Percentiles rank a stretch among this genome's conserved stretches.
These are phyloP conservation scores for Beta macrorhiza DNA, from an alignment of 179 eudicot species.

Conservation along the genomic window DNA sequence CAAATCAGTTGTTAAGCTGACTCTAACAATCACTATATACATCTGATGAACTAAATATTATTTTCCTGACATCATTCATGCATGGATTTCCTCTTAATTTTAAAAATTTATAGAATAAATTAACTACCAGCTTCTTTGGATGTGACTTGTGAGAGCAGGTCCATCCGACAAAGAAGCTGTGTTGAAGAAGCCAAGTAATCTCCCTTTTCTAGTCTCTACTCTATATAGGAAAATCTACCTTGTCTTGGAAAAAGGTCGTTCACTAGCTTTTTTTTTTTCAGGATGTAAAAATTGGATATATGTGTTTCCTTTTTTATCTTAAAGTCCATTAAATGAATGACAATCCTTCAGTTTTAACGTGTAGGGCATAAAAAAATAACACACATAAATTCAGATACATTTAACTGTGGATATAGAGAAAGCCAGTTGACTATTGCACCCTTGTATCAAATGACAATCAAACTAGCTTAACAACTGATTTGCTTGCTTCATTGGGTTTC, in stretches of 20 bases:
- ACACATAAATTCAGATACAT: no score
- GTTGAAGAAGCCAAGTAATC: slow-evolving; percentile 38
- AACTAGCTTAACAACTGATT: slow-evolving; percentile 57
- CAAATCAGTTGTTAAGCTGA: slow-evolving; percentile 69
- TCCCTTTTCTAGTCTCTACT: slow-evolving; percentile 9
- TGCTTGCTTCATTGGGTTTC: slow-evolving; percentile 69
- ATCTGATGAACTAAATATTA: not conserved
- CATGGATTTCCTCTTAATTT: not conserved
- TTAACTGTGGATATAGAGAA: no score
- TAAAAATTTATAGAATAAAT: not conserved
- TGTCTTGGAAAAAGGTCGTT: slow-evolving; percentile 4
- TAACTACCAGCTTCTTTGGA: slow-evolving; percentile 23
- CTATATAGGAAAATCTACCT: not conserved
- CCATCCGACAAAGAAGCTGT: slow-evolving; percentile 54
- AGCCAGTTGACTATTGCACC: no score
- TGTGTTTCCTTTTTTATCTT: no score
- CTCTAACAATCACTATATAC: slow-evolving; percentile 31
- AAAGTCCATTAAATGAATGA: no score
- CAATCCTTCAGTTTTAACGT: no score
- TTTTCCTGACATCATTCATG: slow-evolving; percentile 36
- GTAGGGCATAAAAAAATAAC: no score
- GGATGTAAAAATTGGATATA: no score
- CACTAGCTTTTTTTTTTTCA: slow-evolving; percentile 21
- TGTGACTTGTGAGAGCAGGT: slow-evolving; percentile 26
- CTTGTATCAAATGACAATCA: no score